A percentile compares a stretch with the other conserved stretches of the same genome.
Evolutionary conservation across 2,329 filamentous ascomycete genomes (phyloP).

Genomic region (Fragosphaeria purpurea): DNA sequence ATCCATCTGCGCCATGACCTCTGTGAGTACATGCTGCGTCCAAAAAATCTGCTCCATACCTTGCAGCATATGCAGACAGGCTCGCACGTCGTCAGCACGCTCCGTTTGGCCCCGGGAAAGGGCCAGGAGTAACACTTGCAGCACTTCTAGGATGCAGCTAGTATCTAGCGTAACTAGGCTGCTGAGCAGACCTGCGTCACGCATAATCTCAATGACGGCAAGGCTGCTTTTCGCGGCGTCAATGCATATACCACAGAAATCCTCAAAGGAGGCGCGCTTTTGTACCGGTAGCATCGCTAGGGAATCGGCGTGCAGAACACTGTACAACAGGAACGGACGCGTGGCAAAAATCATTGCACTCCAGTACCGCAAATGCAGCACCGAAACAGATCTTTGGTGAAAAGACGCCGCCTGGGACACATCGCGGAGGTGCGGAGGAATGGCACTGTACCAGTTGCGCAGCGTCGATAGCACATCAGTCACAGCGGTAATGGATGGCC

Average conservation of each 20-base stretch:
- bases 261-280: slow-evolving; percentile 15
- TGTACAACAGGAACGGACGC: slow-evolving; percentile 24
- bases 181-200: slow-evolving; percentile 13
- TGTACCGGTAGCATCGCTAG: slow-evolving; percentile 6
- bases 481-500: slow-evolving; percentile 12
- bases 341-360: slow-evolving; percentile 15
- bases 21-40: slow-evolving; percentile 15
- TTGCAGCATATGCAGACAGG: slow-evolving; percentile 15
- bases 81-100: slow-evolving; percentile 8
- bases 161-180: slow-evolving; percentile 17
- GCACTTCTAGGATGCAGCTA: slow-evolving; percentile 14
- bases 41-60: slow-evolving; percentile 20
- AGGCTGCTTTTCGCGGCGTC: slow-evolving; percentile 15
- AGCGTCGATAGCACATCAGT: slow-evolving; percentile 12
- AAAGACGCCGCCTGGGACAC: slow-evolving; percentile 12
- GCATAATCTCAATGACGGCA: slow-evolving; percentile 13
- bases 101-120: slow-evolving; percentile 1
- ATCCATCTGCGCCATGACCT: slow-evolving; percentile 18
- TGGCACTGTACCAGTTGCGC: slow-evolving; percentile 13
- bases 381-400: slow-evolving; percentile 17
- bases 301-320: slow-evolving; percentile 9
- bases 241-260: slow-evolving; percentile 14
- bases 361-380: slow-evolving; percentile 18
- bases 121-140: slow-evolving; percentile 19
- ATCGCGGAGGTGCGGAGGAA: slow-evolving; percentile 17